A percentile compares a stretch with the other conserved stretches of the same genome.
phyloP scores from a whole-genome alignment of 2,329 filamentous ascomycete species.

The Colletotrichum gloeosporioides region DNA sequence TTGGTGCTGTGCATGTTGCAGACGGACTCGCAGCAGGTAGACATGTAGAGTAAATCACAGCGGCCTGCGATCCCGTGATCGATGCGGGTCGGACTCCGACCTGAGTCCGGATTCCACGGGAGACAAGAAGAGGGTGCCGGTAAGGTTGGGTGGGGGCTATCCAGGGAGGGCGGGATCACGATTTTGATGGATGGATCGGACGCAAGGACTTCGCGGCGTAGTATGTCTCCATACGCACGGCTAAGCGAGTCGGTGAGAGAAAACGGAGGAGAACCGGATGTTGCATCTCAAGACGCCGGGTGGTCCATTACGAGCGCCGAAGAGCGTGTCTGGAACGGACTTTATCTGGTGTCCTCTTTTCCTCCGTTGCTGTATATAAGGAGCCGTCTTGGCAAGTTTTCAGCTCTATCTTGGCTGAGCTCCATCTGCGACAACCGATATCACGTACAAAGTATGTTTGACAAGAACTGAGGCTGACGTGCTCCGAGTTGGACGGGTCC shows the following conservation, averaged over 20 bases:
- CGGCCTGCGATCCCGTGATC: background rate
- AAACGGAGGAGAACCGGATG: background rate
- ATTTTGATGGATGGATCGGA: conserved; percentile 11
- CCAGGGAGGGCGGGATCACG: background rate
- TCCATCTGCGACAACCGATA: no score
- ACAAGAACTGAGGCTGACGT: no score
- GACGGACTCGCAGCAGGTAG: no score
- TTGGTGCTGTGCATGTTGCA: background rate
- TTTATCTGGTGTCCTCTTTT: background rate
- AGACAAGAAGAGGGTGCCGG: background rate
- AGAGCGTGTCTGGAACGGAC: background rate
- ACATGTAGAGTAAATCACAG: background rate
- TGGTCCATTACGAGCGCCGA: no score
- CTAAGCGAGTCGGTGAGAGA: background rate
- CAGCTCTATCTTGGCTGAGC: no score
- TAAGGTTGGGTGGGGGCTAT: background rate
- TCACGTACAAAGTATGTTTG: no score
- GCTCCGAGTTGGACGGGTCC: no score
- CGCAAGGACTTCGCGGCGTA: background rate
- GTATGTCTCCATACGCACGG: no score
- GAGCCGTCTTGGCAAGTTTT: no score
- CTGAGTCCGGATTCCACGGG: background rate
- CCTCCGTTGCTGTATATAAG: background rate
- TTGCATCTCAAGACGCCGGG: background rate
- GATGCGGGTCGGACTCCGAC: conserved; percentile 12